Percentiles rank a stretch among this genome's conserved stretches.
Evolutionary conservation across 768 basidiomycete genomes (phyloP).

Genomic region (Suillus fuscotomentosus): DNA sequence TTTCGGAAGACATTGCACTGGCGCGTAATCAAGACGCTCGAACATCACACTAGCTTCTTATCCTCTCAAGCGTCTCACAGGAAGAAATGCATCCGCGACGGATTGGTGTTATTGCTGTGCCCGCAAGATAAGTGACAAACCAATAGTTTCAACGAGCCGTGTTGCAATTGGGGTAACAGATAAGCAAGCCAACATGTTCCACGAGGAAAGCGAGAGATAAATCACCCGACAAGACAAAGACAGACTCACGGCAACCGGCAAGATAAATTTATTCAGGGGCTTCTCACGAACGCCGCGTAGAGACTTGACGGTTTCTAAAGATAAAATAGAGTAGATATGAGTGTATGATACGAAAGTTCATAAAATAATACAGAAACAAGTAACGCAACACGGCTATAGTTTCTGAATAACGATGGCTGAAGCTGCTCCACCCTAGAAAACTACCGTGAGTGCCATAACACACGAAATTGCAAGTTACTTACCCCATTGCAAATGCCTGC

Average conservation of each 20-base stretch:
- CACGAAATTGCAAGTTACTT: conserved; percentile 32
- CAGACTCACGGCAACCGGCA: background rate
- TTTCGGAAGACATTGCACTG: conserved; percentile 19
- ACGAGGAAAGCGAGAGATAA: conserved; percentile 5
- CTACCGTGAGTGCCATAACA: conserved; percentile 14
- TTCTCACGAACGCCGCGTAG: conserved; percentile 11
- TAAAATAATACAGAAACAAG: conserved; percentile 14
- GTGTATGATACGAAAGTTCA: conserved; percentile 17
- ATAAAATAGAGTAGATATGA: conserved; percentile 5
- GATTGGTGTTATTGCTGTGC: background rate
- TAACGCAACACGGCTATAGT: conserved; percentile 45
- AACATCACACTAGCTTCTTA: conserved; percentile 8
- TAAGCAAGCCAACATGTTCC: conserved; percentile 15
- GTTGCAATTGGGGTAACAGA: conserved; percentile 9
- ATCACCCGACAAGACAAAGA: background rate
- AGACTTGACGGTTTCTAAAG: conserved; percentile 8
- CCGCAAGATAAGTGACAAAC: conserved; percentile 10
- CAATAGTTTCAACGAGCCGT: background rate
- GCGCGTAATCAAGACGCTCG: background rate
- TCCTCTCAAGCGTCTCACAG: conserved; percentile 8
- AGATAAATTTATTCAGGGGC: conserved; percentile 1
- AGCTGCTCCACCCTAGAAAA: conserved; percentile 80
- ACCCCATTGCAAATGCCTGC: conserved; percentile 98
- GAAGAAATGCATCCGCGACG: conserved; percentile 9
- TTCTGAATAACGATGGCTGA: conserved; percentile 90